A percentile compares a stretch with the other conserved stretches of the same genome.
Evolutionary conservation across 2,329 filamentous ascomycete species (phyloP).

Genomic region (Aspergillus fischeri): DNA sequence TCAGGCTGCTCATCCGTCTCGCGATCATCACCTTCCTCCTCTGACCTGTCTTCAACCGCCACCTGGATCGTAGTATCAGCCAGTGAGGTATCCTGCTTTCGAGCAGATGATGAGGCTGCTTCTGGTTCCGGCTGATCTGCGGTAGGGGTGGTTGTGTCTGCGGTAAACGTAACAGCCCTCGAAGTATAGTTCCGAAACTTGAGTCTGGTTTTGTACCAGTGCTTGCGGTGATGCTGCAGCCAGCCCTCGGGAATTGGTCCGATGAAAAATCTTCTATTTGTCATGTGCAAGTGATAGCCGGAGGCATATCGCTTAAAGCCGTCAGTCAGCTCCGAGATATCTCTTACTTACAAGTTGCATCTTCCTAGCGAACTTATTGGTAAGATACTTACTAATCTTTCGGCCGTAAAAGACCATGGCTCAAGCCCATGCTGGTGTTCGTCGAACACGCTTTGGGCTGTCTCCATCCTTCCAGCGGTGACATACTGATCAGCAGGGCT

Average conservation of each 20-base stretch:
- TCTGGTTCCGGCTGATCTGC: slow-evolving; percentile 22
- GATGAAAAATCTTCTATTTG: slow-evolving; percentile 60
- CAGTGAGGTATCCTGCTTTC: slow-evolving; percentile 13
- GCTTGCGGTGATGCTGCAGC: slow-evolving; percentile 59
- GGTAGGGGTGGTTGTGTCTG: slow-evolving; percentile 42
- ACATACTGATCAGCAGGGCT: slow-evolving; percentile 15
- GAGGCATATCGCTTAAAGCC: slow-evolving; percentile 54
- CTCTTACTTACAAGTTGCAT: background rate
- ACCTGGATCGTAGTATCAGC: slow-evolving; percentile 11
- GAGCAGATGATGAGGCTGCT: slow-evolving; percentile 10
- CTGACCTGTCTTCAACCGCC: background rate
- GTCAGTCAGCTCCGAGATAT: background rate
- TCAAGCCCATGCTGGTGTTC: slow-evolving; percentile 36
- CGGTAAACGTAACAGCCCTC: slow-evolving; percentile 49
- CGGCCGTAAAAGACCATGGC: slow-evolving; percentile 51
- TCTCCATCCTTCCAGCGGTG: slow-evolving; percentile 17
- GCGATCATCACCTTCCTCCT: slow-evolving; percentile 11
- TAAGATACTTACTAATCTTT: slow-evolving; percentile 45
- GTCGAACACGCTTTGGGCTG: slow-evolving; percentile 13
- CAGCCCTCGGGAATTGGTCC: slow-evolving; percentile 63
- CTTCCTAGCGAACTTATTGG: background rate
- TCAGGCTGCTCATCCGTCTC: background rate
- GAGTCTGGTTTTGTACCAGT: slow-evolving; percentile 54
- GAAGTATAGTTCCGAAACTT: slow-evolving; percentile 46
- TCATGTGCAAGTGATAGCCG: slow-evolving; percentile 58